Evolutionary conservation across 179 eudicot species (phyloP).

Genomic region (Heliamphora pulchella): DNA sequence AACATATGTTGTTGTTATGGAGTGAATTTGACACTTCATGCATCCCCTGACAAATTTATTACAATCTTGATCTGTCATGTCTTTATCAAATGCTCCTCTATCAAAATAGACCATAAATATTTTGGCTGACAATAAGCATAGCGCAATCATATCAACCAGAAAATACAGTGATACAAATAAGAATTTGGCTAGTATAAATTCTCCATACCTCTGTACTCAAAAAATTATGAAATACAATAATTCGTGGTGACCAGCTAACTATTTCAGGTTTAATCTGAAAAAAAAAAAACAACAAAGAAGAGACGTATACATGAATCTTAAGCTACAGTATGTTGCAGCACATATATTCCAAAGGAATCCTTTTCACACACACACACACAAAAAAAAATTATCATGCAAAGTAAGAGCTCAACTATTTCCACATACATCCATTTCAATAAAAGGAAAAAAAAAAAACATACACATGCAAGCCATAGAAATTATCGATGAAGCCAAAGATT

Average conservation of each 20-base stretch:
- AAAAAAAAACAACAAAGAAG: not conserved
- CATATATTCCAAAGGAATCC: not conserved
- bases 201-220: conserved; percentile 67
- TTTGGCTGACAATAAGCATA: not conserved
- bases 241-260: conserved; percentile 84
- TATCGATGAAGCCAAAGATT: not conserved
- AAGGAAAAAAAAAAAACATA: not conserved
- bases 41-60: too few relatives aligned
- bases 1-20: not conserved
- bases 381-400: not conserved
- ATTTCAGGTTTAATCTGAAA: conserved; percentile 88
- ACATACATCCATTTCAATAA: not conserved
- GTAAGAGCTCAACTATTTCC: not conserved
- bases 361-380: not conserved
- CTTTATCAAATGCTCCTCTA: too few relatives aligned
- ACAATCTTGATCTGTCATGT: too few relatives aligned
- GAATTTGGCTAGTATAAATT: not conserved
- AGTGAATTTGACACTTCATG: too few relatives aligned
- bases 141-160: not conserved
- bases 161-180: not conserved
- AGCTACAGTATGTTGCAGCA: not conserved
- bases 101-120: not conserved
- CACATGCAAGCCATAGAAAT: not conserved
- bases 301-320: not conserved
- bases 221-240: conserved; percentile 76